Base-by-base conservation (phyloP, 345 rosid species). In the Pistacia vera region DNA sequence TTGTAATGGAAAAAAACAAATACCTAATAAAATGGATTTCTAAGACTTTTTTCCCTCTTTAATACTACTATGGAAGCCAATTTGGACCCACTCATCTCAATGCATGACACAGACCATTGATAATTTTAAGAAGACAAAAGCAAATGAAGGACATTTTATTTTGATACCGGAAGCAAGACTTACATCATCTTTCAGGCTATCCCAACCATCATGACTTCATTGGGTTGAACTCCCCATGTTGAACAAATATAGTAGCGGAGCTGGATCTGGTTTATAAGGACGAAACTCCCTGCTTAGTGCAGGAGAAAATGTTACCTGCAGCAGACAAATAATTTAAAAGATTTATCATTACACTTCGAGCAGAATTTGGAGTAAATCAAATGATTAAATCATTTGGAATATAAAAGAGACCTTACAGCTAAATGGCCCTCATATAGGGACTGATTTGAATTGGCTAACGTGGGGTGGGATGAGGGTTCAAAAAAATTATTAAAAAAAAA, bases 171-270 rank as follows among this genome's bases (percentile, higher is more conserved):
- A 56, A 62, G 17, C n/a, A 72, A 11, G 16, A 81, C 97, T 85
- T 72, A 90, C 99, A 83, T 95, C 99, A 87, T 95, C 99, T 84
- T 90, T 93, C 59, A 95, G 94, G 86, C 98, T 95, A 81, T 95
- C 99, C 99, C 99, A 63, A 95, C 85, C 99, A 95, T 95, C 85
- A 95, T 85, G 77, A 95, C 94, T 87, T 95, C 93, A 51, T 78
- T 82, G 55, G 97, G 96, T 80, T 88, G 86, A 75, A 95, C 83
- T 54, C 79, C 88, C 99, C 99, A 93, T 25, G 82, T 44, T 36
- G 97, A 90, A 81, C 99, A 95, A 20, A 95, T 95, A 82, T 56
- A 93, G 88, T 63, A 95, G 68, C 30, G 99, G 99, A 83, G 90
- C 97, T 41, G 99, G 99, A 79, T 93, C 89, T 51, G 97, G 98